These are phyloP conservation scores for Pisolithus orientalis DNA, from an alignment of 768 basidiomycete genomes.

Conservation along the genomic window DNA sequence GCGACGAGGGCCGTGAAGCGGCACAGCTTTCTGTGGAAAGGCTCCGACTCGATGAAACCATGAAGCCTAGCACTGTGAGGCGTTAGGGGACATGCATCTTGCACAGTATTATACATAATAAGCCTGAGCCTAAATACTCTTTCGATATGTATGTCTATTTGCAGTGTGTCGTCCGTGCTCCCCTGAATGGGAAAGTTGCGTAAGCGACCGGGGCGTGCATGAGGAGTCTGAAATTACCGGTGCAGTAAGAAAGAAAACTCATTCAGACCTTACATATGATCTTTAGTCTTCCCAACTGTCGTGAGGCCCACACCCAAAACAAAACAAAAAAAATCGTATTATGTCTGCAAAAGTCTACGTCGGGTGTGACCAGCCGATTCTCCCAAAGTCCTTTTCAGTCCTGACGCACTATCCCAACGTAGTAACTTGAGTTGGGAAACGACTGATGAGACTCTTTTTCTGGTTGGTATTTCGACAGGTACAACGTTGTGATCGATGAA, in stretches of 20 bases:
- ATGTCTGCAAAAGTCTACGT: slow-evolving; percentile 29
- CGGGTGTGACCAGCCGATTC: slow-evolving; percentile 14
- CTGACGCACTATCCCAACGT: background rate
- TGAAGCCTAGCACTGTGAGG: no score
- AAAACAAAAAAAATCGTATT: slow-evolving; percentile 10
- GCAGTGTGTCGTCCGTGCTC: no score
- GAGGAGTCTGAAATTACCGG: slow-evolving; percentile 26
- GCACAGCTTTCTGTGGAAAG: no score
- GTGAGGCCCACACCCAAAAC: background rate
- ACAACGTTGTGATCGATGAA: background rate
- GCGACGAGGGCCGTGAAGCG: no score
- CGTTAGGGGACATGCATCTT: no score
- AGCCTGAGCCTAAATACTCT: no score
- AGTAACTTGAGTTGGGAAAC: slow-evolving; percentile 32
- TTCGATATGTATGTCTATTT: no score
- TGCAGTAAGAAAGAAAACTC: slow-evolving; percentile 23
- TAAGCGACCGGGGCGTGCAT: no score
- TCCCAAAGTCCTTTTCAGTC: background rate
- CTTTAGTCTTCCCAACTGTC: slow-evolving; percentile 1
- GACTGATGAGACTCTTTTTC: slow-evolving; percentile 20
- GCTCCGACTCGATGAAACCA: no score
- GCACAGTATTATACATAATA: no score
- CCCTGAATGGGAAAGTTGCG: no score
- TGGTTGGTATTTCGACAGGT: slow-evolving; percentile 13
- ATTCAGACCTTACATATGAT: slow-evolving; percentile 10